Conservation (phyloP, 202 grass and related monocot species). For the Zizania palustris region DNA sequence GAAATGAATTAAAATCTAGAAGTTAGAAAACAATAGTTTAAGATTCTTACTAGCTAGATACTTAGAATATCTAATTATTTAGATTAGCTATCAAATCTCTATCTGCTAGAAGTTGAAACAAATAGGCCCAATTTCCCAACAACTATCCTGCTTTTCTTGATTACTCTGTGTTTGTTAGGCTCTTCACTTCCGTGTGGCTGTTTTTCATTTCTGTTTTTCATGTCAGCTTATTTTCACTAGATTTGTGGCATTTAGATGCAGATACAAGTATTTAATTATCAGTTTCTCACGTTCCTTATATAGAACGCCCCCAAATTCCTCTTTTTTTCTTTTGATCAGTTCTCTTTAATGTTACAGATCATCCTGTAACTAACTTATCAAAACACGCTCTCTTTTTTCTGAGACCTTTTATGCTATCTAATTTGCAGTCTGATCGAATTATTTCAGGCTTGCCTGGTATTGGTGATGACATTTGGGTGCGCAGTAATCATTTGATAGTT, state of each 20-base stretch:
- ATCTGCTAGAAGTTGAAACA: too few relatives aligned
- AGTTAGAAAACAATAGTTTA: too few relatives aligned
- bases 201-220: neutral
- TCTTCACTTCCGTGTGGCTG: neutral
- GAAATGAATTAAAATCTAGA: too few relatives aligned
- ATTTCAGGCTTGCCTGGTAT: constrained; percentile 29
- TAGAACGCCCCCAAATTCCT: neutral
- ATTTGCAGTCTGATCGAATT: neutral
- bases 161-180: neutral
- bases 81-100: too few relatives aligned
- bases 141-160: neutral
- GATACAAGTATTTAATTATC: neutral
- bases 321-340: neutral
- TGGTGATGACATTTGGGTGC: constrained; percentile 3
- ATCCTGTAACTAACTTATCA: neutral
- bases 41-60: too few relatives aligned
- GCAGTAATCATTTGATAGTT: neutral
- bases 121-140: too few relatives aligned
- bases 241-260: neutral
- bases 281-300: neutral
- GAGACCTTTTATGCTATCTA: neutral
- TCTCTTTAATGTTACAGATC: neutral
- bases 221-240: neutral
- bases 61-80: too few relatives aligned
- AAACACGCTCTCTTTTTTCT: too few relatives aligned